Evolutionary conservation across 2,329 filamentous ascomycete genomes (phyloP).

Genomic region (Aspergillus alliaceus): DNA sequence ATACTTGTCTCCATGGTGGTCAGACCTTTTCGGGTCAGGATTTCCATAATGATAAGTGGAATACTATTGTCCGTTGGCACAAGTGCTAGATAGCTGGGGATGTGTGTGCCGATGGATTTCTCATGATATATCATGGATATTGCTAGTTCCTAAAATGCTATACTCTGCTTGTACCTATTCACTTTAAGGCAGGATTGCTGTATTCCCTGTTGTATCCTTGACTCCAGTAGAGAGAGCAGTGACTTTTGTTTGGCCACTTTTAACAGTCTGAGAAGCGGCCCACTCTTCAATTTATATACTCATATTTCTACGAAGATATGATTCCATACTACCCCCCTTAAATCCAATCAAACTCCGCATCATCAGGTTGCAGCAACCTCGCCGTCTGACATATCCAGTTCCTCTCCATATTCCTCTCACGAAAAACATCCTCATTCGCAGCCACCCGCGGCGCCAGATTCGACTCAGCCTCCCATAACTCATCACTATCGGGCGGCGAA

Average conservation of each 20-base stretch:
- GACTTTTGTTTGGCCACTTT: no score
- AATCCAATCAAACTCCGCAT: background rate
- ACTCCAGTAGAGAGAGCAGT: no score
- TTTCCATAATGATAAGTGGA: background rate
- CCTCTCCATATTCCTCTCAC: background rate
- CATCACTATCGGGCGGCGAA: constrained; percentile 11
- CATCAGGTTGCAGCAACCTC: background rate
- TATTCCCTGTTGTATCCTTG: no score
- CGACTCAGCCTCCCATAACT: constrained; percentile 3
- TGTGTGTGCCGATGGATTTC: background rate
- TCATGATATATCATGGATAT: background rate
- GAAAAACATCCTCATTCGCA: background rate
- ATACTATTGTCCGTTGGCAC: background rate
- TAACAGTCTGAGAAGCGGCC: no score
- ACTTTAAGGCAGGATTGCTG: no score
- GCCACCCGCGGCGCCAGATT: background rate
- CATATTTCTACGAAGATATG: no score
- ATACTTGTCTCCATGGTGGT: background rate
- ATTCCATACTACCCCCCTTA: no score
- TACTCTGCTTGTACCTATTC: no score
- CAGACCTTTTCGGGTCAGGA: background rate
- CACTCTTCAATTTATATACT: no score
- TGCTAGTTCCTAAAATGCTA: background rate
- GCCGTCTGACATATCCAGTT: background rate
- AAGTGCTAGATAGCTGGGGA: background rate